Base-by-base conservation (phyloP, 106 monocot species). In the Dendrobium chrysotoxum region DNA sequence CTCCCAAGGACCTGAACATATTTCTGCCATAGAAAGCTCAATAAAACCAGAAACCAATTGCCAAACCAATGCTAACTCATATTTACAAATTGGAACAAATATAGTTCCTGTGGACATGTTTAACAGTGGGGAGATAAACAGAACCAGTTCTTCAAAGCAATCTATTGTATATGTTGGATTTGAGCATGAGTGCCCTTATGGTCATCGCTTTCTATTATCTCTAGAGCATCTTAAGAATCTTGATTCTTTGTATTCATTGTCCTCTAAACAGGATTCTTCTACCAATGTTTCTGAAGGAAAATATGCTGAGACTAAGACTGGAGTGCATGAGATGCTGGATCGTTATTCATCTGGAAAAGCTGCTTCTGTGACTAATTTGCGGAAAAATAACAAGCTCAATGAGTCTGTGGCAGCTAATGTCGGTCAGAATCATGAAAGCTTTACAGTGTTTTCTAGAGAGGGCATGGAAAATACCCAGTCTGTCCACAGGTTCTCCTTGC, bases 101-200 rank as follows among this genome's bases (percentile, higher is more conserved):
- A 83, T 93, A 47, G 88, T 93, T 61, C 92, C 98, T 35, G 83
- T 93, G 61, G 85, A 86, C 26, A 81, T 85, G 17, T 35, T 23
- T 45, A 46, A 30, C 66, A 82, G 13, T 80, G 84, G 76, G 78
- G 86, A 87, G 30, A 75, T 40, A 61, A 85, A 81, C 78, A 12
- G 73, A 54, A 90, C 81, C 53, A 67, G 46, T 85, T 83, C 74
- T 79, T 50, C 28, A 18, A 87, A 87, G 77, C 66, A 90, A 70
- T 79, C 85, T 21, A 57, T 28, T 75, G 71, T 93, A 16, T 89
- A 91, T 84, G 44, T 95, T 80, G 99, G 99, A 26, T 99, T 95
- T 86, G 99, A 99, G 80, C 90, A 99, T 65, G 99, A 95, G 81
- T 99, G 99, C 76, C 75, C 99, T 54, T 86, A 85, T 87, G 99